A percentile compares a stretch with the other conserved stretches of the same genome.
Evolutionary conservation across 192 early-diverging fungal genomes (phyloP).

Genomic region (Phlyctochytrium bullatum): DNA sequence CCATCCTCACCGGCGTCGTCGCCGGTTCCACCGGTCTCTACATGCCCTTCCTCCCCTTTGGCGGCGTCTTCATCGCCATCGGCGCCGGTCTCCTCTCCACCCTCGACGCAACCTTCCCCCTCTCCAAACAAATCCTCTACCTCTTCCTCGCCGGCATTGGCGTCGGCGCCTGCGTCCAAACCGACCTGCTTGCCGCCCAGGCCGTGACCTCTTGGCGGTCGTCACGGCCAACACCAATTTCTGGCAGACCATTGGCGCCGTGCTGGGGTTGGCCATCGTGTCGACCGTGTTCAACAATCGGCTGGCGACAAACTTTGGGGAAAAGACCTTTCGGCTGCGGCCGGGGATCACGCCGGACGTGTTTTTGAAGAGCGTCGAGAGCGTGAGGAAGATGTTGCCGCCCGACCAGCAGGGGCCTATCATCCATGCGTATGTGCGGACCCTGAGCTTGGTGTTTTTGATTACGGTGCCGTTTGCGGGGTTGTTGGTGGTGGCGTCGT

Average conservation of each 20-base stretch:
- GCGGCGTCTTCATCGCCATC: constrained; percentile 35
- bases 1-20: constrained; percentile 58
- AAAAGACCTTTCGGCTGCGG: background rate
- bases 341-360: background rate
- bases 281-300: constrained; percentile 63
- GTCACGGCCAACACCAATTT: constrained; percentile 54
- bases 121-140: constrained; percentile 53
- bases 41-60: constrained; percentile 58
- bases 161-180: constrained; percentile 67
- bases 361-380: background rate
- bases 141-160: constrained; percentile 69
- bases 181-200: constrained; percentile 68
- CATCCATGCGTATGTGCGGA: constrained; percentile 24
- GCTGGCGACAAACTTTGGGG: constrained; percentile 37
- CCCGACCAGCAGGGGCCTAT: constrained; percentile 8
- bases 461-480: constrained; percentile 22
- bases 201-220: constrained; percentile 66
- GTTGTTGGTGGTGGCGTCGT: constrained; percentile 5
- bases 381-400: background rate
- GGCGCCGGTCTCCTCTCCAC: constrained; percentile 18
- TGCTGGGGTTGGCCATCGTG: constrained; percentile 60
- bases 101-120: constrained; percentile 33
- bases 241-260: constrained; percentile 52
- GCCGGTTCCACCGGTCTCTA: constrained; percentile 57
- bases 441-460: constrained; percentile 22